A percentile compares a stretch with the other conserved stretches of the same genome.
Evolutionary conservation across 441 rosid species (phyloP).

Genomic region (Viola pubescens): DNA sequence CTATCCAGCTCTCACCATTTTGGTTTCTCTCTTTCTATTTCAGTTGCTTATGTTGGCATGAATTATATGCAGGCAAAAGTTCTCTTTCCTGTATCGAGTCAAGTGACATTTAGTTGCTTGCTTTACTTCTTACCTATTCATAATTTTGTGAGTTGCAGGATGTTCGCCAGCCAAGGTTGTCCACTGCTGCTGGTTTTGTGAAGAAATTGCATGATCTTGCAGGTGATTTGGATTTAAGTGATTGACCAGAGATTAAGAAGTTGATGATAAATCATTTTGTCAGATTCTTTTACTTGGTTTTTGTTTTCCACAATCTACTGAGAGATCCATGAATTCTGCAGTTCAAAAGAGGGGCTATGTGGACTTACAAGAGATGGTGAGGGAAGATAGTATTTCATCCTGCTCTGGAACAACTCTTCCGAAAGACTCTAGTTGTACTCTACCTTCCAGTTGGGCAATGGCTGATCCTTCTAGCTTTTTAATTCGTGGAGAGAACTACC

Average conservation of each 20-base stretch:
- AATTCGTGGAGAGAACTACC: slow-evolving; percentile 80
- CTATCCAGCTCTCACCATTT: background rate
- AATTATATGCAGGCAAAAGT: slow-evolving; percentile 1
- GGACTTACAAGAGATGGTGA: slow-evolving; percentile 68
- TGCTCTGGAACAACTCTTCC: slow-evolving; percentile 82
- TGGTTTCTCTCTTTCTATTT: background rate
- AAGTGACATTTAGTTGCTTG: background rate
- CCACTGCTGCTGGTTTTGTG: slow-evolving; percentile 75
- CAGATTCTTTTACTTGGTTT: slow-evolving; percentile 12
- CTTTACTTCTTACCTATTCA: slow-evolving; percentile 20
- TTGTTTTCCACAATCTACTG: slow-evolving; percentile 10
- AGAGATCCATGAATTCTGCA: slow-evolving; percentile 25
- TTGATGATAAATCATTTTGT: slow-evolving; percentile 8
- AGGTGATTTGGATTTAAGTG: slow-evolving; percentile 38
- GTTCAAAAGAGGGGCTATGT: slow-evolving; percentile 91
- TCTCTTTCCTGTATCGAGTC: background rate
- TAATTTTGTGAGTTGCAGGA: slow-evolving; percentile 43
- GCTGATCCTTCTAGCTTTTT: slow-evolving; percentile 79
- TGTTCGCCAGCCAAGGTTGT: slow-evolving; percentile 53
- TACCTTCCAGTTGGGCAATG: slow-evolving; percentile 74
- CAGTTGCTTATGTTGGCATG: background rate
- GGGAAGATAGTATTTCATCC: slow-evolving; percentile 54
- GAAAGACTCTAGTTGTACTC: slow-evolving; percentile 51
- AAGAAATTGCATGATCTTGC: slow-evolving; percentile 87
- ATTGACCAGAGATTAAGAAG: slow-evolving; percentile 16